Percentiles rank a stretch among this genome's conserved stretches.
Conservation (phyloP, 2,329 filamentous ascomycete species). For the Elsinoe arachidis region DNA sequence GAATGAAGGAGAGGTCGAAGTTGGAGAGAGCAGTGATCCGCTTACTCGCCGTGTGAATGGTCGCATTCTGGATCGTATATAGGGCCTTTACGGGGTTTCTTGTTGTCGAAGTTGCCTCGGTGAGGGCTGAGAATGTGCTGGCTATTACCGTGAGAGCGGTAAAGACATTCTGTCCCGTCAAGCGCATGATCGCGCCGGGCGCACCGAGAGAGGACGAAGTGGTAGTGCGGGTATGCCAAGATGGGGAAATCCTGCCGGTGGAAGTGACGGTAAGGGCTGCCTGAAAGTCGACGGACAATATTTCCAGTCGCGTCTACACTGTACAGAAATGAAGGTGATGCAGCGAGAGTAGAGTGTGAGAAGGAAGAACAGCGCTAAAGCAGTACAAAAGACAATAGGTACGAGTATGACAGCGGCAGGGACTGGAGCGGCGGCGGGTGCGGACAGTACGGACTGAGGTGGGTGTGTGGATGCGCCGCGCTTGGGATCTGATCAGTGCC, state of each 20-base stretch:
- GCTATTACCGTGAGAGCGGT: conserved; percentile 13
- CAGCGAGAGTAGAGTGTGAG: not conserved
- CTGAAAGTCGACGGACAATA: too few species aligned
- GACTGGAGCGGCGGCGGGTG: not conserved
- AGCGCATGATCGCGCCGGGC: conserved; percentile 17
- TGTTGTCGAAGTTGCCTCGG: conserved; percentile 47
- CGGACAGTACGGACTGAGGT: not conserved
- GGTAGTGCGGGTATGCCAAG: not conserved
- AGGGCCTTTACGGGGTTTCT: conserved; percentile 71
- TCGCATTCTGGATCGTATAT: conserved; percentile 61
- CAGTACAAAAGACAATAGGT: not conserved
- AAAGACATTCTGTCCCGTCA: conserved; percentile 16
- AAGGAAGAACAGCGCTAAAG: not conserved
- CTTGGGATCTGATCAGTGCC: not conserved
- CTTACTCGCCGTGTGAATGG: conserved; percentile 69
- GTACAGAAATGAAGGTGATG: not conserved
- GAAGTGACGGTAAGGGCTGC: not conserved
- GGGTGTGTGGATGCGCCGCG: not conserved
- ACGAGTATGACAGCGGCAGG: not conserved
- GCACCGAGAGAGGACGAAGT: not conserved
- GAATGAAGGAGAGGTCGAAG: conserved; percentile 76
- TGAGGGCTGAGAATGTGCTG: conserved; percentile 18
- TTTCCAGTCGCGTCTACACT: not conserved
- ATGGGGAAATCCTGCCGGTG: not conserved
- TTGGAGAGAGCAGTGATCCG: conserved; percentile 69